phyloP scores from a whole-genome alignment of 257 asterid species.

The Lithospermum erythrorhizon region DNA sequence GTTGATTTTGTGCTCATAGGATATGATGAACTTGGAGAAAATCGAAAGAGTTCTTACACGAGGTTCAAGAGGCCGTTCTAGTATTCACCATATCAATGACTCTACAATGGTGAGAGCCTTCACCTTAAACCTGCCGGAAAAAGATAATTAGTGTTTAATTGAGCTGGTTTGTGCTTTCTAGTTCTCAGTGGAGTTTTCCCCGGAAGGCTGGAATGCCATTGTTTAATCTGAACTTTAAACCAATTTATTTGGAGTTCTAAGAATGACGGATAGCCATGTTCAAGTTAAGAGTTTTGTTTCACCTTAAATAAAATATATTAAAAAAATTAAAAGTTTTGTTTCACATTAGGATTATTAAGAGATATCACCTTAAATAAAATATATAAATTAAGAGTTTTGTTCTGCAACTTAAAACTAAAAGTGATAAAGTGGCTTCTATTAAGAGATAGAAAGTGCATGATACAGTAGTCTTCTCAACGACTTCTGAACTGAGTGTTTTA shows the following conservation, averaged over 20 bases:
- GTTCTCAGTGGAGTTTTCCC: background rate
- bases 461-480: no score
- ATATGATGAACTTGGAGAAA: conserved; percentile 78
- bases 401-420: background rate
- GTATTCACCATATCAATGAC: conserved; percentile 79
- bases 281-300: background rate
- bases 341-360: no score
- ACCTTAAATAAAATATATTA: no score
- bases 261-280: background rate
- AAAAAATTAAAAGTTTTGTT: no score
- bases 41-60: conserved; percentile 53
- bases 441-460: no score
- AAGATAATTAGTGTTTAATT: background rate
- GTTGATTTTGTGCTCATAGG: conserved; percentile 31
- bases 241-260: background rate
- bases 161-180: background rate
- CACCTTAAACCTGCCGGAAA: background rate
- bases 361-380: no score
- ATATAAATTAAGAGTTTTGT: no score
- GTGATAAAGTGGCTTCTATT: no score
- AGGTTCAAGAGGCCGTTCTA: conserved; percentile 67
- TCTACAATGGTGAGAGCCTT: conserved; percentile 44
- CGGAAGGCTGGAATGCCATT: background rate
- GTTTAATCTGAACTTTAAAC: background rate
- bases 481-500: no score